These are phyloP conservation scores for Panicum miliaceum DNA, from an alignment of 176 grass and related monocot genomes.

Conservation along the genomic window DNA sequence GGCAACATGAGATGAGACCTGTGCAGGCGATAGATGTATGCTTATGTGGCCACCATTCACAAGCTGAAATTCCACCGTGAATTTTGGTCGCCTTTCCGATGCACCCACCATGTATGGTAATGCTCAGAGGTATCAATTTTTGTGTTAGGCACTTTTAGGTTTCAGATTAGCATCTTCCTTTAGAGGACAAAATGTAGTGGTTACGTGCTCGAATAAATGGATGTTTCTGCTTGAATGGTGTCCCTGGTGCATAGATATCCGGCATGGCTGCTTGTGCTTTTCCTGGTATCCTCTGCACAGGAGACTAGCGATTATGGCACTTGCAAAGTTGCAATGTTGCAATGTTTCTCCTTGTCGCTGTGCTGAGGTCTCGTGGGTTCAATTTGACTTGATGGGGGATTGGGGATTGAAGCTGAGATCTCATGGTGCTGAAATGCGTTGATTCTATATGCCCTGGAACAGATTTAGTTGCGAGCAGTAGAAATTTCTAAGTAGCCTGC, in stretches of 20 bases:
- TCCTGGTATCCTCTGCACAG: no score
- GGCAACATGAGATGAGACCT: constrained; percentile 82
- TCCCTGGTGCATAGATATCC: background rate
- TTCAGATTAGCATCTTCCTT: background rate
- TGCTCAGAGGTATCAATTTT: background rate
- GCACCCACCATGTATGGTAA: background rate
- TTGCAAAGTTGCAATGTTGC: no score
- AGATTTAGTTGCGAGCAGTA: background rate
- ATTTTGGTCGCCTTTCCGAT: background rate
- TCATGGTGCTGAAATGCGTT: no score
- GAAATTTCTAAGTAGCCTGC: background rate
- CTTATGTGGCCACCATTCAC: background rate
- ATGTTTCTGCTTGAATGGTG: background rate
- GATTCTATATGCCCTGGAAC: no score
- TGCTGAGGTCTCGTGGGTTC: background rate
- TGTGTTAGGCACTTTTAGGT: background rate
- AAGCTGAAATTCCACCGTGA: background rate
- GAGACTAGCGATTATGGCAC: background rate
- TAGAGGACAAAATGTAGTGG: background rate
- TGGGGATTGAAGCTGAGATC: no score
- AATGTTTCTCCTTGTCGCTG: background rate
- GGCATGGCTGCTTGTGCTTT: background rate
- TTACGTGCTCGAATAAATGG: background rate
- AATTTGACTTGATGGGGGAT: no score
- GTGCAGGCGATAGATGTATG: background rate